A percentile compares a stretch with the other conserved stretches of the same genome.
Evolutionary conservation across 225 moss, liverwort and hornwort genomes (phyloP).

Genomic region (Anthoceros angustus): DNA sequence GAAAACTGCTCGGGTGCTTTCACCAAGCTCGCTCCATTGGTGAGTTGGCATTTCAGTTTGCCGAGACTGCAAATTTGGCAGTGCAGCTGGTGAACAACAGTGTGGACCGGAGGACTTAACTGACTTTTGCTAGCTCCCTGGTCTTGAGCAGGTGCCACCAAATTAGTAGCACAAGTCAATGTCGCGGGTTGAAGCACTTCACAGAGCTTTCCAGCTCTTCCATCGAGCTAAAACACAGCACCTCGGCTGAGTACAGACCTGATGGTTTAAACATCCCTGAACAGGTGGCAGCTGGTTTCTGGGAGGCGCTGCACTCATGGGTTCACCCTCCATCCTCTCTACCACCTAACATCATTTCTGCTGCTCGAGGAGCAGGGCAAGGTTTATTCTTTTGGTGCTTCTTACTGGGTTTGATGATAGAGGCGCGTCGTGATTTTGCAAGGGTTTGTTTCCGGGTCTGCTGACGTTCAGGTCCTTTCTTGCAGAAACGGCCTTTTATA

Average conservation of each 20-base stretch:
- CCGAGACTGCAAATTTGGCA: not conserved
- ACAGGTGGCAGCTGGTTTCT: slow-evolving; percentile 26
- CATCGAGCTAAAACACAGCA: not conserved
- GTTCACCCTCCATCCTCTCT: slow-evolving; percentile 36
- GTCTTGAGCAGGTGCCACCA: not conserved
- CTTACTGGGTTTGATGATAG: no score
- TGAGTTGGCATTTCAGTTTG: slow-evolving; percentile 15
- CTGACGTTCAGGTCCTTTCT: not conserved
- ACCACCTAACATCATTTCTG: slow-evolving; percentile 31
- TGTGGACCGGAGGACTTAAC: no score
- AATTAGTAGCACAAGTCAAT: not conserved
- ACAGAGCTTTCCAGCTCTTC: not conserved
- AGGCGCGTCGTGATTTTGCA: not conserved
- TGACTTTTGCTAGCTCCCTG: not conserved
- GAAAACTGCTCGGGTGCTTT: slow-evolving; percentile 51
- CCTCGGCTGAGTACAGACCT: not conserved
- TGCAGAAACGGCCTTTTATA: slow-evolving; percentile 38
- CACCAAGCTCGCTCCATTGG: slow-evolving; percentile 64
- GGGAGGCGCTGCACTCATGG: slow-evolving; percentile 53
- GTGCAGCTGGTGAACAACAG: no score
- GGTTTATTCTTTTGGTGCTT: slow-evolving; percentile 10
- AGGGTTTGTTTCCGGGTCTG: not conserved
- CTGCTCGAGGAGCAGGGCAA: slow-evolving; percentile 39
- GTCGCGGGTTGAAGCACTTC: not conserved
- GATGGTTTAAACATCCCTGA: slow-evolving; percentile 9